Evolutionary conservation across 805 yeast species (phyloP), one percentile per base, ranked within the genome.

Genomic region (Sungouiozyma ichnusensis): DNA sequence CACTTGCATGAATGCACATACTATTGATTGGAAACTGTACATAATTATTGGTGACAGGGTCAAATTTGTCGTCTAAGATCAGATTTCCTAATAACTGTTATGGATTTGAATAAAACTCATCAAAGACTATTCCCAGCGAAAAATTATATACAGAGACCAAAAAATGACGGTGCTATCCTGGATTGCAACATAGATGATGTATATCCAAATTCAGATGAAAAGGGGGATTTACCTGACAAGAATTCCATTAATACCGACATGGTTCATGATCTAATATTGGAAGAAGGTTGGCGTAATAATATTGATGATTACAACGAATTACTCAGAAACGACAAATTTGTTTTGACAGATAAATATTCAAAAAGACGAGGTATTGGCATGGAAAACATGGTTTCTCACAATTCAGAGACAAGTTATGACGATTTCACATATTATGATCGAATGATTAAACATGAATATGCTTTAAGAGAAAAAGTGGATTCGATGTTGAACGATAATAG

Each of bases 351-450:
- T 11, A 42, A 38, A 20, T 53, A 50, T 40, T 41, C 36, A 3
- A 40, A 39, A 32, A 49, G 46, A 24, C 31, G 33, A 16, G 3
- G 13, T n/a, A 18, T n/a, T 32, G 16, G 20, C 16, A 9, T 39
- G 16, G 31, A 18, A 17, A 40, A 37, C 42, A 42, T 17, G 38
- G 35, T 35, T 20, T n/a, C 19, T 11, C 14, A 37, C n/a, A 44
- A n/a, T 17, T 38, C 16, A 40, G 29, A 31, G 16, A 31, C 40
- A 13, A 20, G 20, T 4, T 35, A 35, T 16, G 44, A 36, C 34
- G 71, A 66, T 45, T 67, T 66, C 41, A 55, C 52, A 8, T 43
- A 44, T 4, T 67, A 65, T 44, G 64, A 66, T 38, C 37, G 45
- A n/a, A 57, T 57, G 49, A 59, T 66, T 1, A 55, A 55, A 33